Percentiles rank a stretch among this genome's conserved stretches.
Conservation (phyloP, 768 basidiomycete genomes). For the Agrocybe chaxingu region DNA sequence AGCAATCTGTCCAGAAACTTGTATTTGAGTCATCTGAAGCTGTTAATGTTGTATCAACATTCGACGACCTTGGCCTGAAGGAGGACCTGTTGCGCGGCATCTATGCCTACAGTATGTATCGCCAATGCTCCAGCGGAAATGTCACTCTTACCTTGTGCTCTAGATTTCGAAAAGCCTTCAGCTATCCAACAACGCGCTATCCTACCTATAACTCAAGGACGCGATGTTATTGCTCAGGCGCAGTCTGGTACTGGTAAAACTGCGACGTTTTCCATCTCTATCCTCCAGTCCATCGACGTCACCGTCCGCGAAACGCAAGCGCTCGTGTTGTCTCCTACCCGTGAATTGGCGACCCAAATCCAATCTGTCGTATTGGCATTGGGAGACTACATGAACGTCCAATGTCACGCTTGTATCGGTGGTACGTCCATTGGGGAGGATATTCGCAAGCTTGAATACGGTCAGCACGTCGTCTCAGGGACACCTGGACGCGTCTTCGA, state of each 20-base stretch:
- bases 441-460: slow-evolving; percentile 94
- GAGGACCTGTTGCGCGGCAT: slow-evolving; percentile 94
- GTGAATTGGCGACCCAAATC: slow-evolving; percentile 98
- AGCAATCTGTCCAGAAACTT: slow-evolving; percentile 59
- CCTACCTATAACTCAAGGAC: slow-evolving; percentile 90
- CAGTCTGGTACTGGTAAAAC: slow-evolving; percentile 99
- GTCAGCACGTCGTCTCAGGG: slow-evolving; percentile 95
- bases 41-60: slow-evolving; percentile 84
- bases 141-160: slow-evolving; percentile 1
- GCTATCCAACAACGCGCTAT: slow-evolving; percentile 99
- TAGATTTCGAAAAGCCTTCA: slow-evolving; percentile 95
- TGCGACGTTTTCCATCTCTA: slow-evolving; percentile 96
- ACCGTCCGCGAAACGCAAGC: slow-evolving; percentile 94
- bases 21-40: slow-evolving; percentile 95
- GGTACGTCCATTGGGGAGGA: slow-evolving; percentile 97
- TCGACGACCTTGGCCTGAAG: slow-evolving; percentile 89
- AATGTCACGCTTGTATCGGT: slow-evolving; percentile 97
- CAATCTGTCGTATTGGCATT: slow-evolving; percentile 95
- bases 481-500: slow-evolving; percentile 98
- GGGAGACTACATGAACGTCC: slow-evolving; percentile 99
- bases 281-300: slow-evolving; percentile 96
- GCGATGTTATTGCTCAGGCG: slow-evolving; percentile 98
- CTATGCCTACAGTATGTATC: slow-evolving; percentile 87
- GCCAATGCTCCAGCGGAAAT: background rate
- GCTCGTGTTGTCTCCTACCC: slow-evolving; percentile 95